A percentile compares a stretch with the other conserved stretches of the same genome.
These are phyloP conservation scores for Lecanicillium sp. DNA, from an alignment of 2,329 filamentous ascomycete species.

Conservation along the genomic window DNA sequence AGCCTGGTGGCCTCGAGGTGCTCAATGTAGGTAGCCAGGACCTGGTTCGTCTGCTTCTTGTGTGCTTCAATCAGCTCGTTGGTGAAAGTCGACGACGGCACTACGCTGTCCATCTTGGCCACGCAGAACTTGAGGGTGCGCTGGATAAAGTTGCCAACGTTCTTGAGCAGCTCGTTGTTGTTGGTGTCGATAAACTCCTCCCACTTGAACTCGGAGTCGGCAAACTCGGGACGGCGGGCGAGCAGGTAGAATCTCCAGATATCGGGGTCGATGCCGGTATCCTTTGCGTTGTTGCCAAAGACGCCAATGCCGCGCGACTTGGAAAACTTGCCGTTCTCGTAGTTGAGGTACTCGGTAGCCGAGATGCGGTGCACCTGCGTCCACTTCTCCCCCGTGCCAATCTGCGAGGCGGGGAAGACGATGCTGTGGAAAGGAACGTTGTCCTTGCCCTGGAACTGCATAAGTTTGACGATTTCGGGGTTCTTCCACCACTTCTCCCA, in stretches of 20 bases:
- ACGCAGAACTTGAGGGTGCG: conserved; percentile 69
- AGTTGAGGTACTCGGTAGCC: conserved; percentile 81
- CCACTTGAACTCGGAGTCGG: conserved; percentile 89
- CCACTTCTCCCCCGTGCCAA: conserved; percentile 81
- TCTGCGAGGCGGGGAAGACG: conserved; percentile 81
- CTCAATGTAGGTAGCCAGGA: conserved; percentile 58
- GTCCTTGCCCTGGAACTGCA: conserved; percentile 89
- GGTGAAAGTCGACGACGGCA: conserved; percentile 53
- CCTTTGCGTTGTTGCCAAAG: conserved; percentile 81
- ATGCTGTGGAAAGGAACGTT: conserved; percentile 65
- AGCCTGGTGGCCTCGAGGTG: conserved; percentile 67
- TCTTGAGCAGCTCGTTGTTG: conserved; percentile 80
- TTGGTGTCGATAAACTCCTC: conserved; percentile 72
- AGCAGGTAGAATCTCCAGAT: conserved; percentile 94
- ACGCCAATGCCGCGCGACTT: conserved; percentile 87
- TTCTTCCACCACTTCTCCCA: conserved; percentile 96
- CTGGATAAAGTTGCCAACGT: conserved; percentile 69
- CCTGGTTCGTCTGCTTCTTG: conserved; percentile 55
- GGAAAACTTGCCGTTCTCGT: conserved; percentile 85
- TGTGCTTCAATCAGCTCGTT: conserved; percentile 47
- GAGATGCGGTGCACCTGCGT: conserved; percentile 84
- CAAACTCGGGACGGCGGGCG: conserved; percentile 74
- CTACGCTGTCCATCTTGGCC: conserved; percentile 62
- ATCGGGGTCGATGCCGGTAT: conserved; percentile 75
- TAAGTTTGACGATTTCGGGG: conserved; percentile 78